phyloP scores from a whole-genome alignment of 148 eudicot genomes.

The Agrostemma githago region DNA sequence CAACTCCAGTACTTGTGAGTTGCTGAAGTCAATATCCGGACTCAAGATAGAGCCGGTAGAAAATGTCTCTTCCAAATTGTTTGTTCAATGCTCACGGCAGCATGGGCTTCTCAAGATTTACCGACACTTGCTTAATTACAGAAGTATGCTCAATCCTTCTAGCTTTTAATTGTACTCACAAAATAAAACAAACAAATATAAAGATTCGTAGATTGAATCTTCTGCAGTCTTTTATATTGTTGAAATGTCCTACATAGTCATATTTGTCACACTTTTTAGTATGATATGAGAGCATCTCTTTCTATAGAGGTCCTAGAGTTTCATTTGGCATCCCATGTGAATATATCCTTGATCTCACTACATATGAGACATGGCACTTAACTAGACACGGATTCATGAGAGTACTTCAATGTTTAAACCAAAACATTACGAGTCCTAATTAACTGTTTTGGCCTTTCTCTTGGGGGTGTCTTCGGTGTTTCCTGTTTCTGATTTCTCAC shows the following conservation, averaged over 20 bases:
- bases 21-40: conserved; percentile 83
- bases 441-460: background rate
- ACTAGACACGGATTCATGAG: background rate
- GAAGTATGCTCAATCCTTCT: conserved; percentile 41
- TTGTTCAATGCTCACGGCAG: conserved; percentile 98
- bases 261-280: background rate
- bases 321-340: conserved; percentile 3
- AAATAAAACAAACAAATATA: background rate
- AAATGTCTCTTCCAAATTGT: conserved; percentile 89
- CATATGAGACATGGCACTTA: background rate
- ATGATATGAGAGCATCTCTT: background rate
- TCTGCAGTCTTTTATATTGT: conserved; percentile 1
- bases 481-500: background rate
- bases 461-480: background rate
- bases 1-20: conserved; percentile 77
- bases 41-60: conserved; percentile 88
- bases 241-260: background rate
- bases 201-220: background rate
- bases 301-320: background rate
- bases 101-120: conserved; percentile 91
- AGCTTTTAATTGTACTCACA: background rate
- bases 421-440: background rate
- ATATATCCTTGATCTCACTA: background rate
- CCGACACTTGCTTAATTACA: conserved; percentile 82
- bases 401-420: background rate